phyloP scores from a whole-genome alignment of 2,329 filamentous ascomycete species.

The Leptosphaerulina australis region DNA sequence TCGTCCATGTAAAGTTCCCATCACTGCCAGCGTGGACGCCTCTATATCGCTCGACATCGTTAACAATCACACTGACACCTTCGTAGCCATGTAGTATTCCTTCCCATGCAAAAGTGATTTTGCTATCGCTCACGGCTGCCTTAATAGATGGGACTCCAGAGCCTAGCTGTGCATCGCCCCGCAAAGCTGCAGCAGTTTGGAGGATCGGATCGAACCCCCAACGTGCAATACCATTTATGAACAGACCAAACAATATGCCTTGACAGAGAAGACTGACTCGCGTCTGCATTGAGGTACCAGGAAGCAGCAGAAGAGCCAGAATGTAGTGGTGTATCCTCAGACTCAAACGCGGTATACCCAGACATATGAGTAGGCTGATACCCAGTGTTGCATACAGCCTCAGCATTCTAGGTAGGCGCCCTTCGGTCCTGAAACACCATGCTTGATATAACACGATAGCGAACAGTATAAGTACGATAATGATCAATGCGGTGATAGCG shows the following conservation, averaged over 20 bases:
- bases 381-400: slow-evolving; percentile 79
- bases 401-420: slow-evolving; percentile 71
- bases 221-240: slow-evolving; percentile 89
- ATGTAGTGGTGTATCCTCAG: slow-evolving; percentile 94
- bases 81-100: slow-evolving; percentile 61
- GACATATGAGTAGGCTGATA: slow-evolving; percentile 78
- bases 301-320: slow-evolving; percentile 83
- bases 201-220: slow-evolving; percentile 93
- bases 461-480: slow-evolving; percentile 40
- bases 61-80: slow-evolving; percentile 81
- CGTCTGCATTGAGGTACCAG: slow-evolving; percentile 87
- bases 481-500: slow-evolving; percentile 43
- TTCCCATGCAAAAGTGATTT: slow-evolving; percentile 53
- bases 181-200: slow-evolving; percentile 76
- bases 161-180: slow-evolving; percentile 59
- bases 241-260: slow-evolving; percentile 85
- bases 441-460: slow-evolving; percentile 40
- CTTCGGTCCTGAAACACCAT: slow-evolving; percentile 43
- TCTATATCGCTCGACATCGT: slow-evolving; percentile 81
- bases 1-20: slow-evolving; percentile 63
- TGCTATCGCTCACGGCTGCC: slow-evolving; percentile 51
- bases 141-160: slow-evolving; percentile 61
- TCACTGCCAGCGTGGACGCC: slow-evolving; percentile 62
- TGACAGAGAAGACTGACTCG: slow-evolving; percentile 86
- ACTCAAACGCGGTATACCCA: slow-evolving; percentile 76